Evolutionary conservation across 805 yeast genomes (phyloP).

Genomic region (Sporopachydermia lactativora): DNA sequence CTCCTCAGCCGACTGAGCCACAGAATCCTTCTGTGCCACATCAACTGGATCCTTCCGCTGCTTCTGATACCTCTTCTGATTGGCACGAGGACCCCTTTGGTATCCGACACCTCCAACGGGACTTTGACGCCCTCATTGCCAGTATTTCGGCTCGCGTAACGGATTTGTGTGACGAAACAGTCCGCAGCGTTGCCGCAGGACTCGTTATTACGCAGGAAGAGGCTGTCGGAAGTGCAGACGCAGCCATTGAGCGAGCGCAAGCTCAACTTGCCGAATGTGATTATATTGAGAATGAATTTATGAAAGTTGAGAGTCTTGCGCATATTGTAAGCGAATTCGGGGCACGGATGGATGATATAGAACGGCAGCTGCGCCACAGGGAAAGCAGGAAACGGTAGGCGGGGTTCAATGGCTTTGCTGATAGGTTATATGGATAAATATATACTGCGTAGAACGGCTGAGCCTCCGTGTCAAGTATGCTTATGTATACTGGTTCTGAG

Average conservation of each 20-base stretch:
- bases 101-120: constrained; percentile 41
- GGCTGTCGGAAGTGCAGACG: constrained; percentile 20
- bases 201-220: constrained; percentile 12
- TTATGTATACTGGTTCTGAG: no score
- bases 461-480: no score
- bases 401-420: no score
- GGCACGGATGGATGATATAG: constrained; percentile 22
- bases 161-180: constrained; percentile 30
- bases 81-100: constrained; percentile 30
- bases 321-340: constrained; percentile 29
- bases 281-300: constrained; percentile 35
- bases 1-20: no score
- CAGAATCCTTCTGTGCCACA: no score
- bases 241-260: constrained; percentile 27
- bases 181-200: constrained; percentile 14
- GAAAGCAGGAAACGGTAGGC: no score
- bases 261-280: constrained; percentile 29
- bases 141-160: constrained; percentile 44
- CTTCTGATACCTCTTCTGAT: no score
- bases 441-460: no score
- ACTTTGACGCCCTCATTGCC: constrained; percentile 50
- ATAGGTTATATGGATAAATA: no score
- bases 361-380: constrained; percentile 18
- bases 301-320: constrained; percentile 38
- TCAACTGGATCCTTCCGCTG: no score